Base-by-base conservation (phyloP, 352 stramenopile species). In the Pythium rishiriense region DNA sequence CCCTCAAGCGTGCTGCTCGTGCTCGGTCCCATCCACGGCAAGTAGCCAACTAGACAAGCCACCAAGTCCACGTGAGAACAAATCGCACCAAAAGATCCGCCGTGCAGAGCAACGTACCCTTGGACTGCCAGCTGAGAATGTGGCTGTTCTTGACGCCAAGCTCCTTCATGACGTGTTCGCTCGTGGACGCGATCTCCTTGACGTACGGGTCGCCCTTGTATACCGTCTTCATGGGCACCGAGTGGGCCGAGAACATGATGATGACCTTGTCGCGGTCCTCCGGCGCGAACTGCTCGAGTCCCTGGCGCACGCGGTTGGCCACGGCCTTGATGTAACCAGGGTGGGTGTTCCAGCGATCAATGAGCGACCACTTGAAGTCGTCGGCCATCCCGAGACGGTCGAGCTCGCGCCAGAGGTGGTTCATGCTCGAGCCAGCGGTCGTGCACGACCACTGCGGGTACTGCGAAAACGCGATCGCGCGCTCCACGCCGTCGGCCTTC, bases 381-480 rank as follows among this genome's bases (percentile, higher is more conserved):
- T 88, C 63, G 29, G 75, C 89, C 80, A 99, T 91, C 35, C 98
- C 80, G 24, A 98, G 81, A 3, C 84, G 81, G 39, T 88, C 75
- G 4, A 95, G 62, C 48, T 95, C 84, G 9, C 88, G 75, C 89
- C 88, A 96, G 47, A 97, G 69, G 15, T 96, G 80, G 73, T 96
- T 96, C 70, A 99, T 88, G 59, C 91, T 98, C 22, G 91, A 98
- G 22, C 97, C 97, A 12, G 92, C 95, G 9, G 97, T 99, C 35
- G 95, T 98, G 74, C 98, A 99, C 31, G 88, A 98, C 79, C 98
- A 99, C 82, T 99, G 97, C 28, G 97, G 97, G 76, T 99, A 99
- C 66, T 99, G 87, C 21, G 97, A 98, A 51, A 99, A 90, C 28
- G 98, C 94, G 26, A 99, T 91, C n/a, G 98, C 81, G n/a, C 91